These are phyloP conservation scores for Metschnikowia chrysomelidarum DNA, from an alignment of 805 yeast genomes.

Conservation along the genomic window DNA sequence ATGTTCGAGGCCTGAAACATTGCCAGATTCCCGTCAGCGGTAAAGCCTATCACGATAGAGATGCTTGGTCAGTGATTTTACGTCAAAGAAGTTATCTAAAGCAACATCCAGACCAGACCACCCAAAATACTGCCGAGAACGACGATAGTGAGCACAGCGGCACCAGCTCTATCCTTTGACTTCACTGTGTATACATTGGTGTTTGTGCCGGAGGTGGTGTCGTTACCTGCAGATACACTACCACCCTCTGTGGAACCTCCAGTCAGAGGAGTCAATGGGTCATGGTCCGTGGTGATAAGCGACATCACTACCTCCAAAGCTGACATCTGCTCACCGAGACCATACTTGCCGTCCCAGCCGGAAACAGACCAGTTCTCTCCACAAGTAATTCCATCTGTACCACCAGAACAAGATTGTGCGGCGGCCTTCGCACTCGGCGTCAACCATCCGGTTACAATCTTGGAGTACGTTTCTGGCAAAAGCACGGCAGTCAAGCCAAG, in stretches of 20 bases:
- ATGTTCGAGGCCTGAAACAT: too few species aligned
- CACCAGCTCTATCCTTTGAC: constrained; percentile 67
- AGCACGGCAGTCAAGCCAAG: constrained; percentile 56
- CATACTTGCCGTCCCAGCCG: constrained; percentile 65
- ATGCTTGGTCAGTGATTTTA: too few species aligned
- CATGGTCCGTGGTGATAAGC: constrained; percentile 24
- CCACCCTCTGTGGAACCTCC: constrained; percentile 17
- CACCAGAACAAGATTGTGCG: constrained; percentile 72
- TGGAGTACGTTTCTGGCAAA: constrained; percentile 47
- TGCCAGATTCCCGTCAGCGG: too few species aligned
- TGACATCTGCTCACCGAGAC: constrained; percentile 77
- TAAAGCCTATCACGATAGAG: too few species aligned
- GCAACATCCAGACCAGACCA: constrained; percentile 77
- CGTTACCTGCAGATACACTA: constrained; percentile 32
- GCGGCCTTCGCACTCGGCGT: constrained; percentile 61
- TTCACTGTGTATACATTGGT: constrained; percentile 48
- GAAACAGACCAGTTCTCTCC: constrained; percentile 62
- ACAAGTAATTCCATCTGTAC: constrained; percentile 81
- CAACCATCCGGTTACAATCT: constrained; percentile 28
- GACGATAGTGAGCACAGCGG: constrained; percentile 81
- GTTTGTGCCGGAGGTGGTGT: constrained; percentile 27
- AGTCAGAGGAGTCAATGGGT: constrained; percentile 19
- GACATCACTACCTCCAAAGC: constrained; percentile 59
- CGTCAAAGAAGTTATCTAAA: too few species aligned
- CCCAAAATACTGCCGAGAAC: constrained; percentile 59